A percentile compares a stretch with the other conserved stretches of the same genome.
Conservation (phyloP, 2,329 filamentous ascomycete species). For the Cladophialophora bantiana region DNA sequence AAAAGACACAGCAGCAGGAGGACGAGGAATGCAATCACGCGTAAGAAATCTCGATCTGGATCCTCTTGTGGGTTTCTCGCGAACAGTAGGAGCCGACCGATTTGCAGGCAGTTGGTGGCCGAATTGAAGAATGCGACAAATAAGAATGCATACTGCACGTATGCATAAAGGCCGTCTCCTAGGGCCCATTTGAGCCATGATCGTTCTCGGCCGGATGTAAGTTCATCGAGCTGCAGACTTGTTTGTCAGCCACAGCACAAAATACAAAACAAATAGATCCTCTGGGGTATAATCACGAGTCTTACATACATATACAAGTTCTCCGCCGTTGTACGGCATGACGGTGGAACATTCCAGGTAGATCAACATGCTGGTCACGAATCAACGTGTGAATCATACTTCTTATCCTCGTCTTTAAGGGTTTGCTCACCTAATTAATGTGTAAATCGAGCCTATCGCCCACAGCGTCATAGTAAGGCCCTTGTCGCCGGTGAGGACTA, state of each 20-base stretch:
- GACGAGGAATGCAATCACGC: constrained; percentile 4
- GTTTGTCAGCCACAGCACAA: neutral
- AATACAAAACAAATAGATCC: neutral
- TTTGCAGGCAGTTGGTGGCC: constrained; percentile 8
- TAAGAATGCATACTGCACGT: constrained; percentile 8
- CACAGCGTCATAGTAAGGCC: constrained; percentile 11
- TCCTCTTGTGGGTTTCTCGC: constrained; percentile 10
- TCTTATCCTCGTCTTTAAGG: too few species aligned
- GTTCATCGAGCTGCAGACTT: constrained; percentile 1
- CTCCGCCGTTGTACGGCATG: constrained; percentile 21
- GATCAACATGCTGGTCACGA: constrained; percentile 9
- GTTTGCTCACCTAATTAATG: constrained; percentile 6
- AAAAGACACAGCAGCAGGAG: neutral
- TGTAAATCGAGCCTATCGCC: constrained; percentile 5
- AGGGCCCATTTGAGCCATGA: constrained; percentile 1
- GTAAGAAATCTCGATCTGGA: constrained; percentile 2
- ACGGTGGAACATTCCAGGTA: constrained; percentile 20
- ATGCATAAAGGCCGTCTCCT: constrained; percentile 13
- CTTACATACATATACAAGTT: constrained; percentile 21
- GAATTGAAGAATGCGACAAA: constrained; percentile 13
- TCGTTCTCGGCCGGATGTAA: neutral
- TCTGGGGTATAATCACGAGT: neutral
- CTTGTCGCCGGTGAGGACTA: constrained; percentile 8
- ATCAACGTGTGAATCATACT: neutral
- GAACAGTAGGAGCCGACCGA: neutral